phyloP scores from a whole-genome alignment of 768 basidiomycete genomes.

The Termitomyces eurrhizus region DNA sequence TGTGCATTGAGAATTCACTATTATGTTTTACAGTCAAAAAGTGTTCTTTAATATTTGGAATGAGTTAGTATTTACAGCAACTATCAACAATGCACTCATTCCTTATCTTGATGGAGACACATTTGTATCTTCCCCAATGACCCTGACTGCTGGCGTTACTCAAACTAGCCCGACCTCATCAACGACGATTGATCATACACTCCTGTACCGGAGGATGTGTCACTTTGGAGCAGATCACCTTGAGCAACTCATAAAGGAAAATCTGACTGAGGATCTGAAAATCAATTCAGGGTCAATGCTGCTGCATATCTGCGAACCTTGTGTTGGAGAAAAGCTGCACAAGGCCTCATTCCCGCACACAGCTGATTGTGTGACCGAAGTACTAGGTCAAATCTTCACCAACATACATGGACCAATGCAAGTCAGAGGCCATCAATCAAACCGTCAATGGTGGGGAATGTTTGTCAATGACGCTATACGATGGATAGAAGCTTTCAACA shows the following conservation, averaged over 20 bases:
- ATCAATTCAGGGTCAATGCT: background rate
- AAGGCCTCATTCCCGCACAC: background rate
- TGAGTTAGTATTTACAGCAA: too few relatives aligned
- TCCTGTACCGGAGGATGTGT: background rate
- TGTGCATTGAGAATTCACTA: background rate
- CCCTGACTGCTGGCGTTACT: background rate
- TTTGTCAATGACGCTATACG: background rate
- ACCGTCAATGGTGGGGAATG: background rate
- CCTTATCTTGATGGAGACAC: background rate
- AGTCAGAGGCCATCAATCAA: background rate
- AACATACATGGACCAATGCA: slow-evolving; percentile 1
- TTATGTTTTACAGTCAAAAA: too few relatives aligned
- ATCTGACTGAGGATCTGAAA: background rate
- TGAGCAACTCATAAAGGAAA: background rate
- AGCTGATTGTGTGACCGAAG: background rate
- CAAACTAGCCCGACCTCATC: background rate
- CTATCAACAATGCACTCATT: too few relatives aligned
- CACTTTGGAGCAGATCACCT: background rate
- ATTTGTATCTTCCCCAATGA: fast-evolving
- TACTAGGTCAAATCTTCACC: too few relatives aligned
- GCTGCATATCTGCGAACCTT: background rate
- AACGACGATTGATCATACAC: background rate
- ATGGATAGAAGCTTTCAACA: background rate
- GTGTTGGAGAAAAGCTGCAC: background rate
- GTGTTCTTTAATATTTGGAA: too few relatives aligned